A percentile compares a stretch with the other conserved stretches of the same genome.
These are phyloP conservation scores for Paracoccidioides lutzii DNA, from an alignment of 2,329 filamentous ascomycete species.

Conservation along the genomic window DNA sequence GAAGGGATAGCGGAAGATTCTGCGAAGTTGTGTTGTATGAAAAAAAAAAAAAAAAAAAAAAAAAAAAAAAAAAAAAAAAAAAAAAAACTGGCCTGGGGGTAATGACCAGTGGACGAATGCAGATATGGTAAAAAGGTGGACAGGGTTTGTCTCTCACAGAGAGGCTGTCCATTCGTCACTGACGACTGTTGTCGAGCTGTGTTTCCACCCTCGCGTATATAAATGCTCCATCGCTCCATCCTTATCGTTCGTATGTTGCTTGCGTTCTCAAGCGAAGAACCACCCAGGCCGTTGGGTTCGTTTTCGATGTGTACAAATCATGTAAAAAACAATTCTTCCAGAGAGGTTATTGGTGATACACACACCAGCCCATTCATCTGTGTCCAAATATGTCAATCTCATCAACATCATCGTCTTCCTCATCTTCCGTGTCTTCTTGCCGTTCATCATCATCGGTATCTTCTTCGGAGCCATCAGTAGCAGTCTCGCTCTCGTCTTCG, in stretches of 20 bases:
- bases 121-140: not conserved
- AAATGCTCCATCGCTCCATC: not conserved
- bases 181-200: not conserved
- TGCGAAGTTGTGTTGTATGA: not conserved
- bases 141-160: not conserved
- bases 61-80: not conserved
- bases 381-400: conserved; percentile 42
- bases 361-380: conserved; percentile 23
- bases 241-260: not conserved
- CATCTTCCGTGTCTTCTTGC: conserved; percentile 27
- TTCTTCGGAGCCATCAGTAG: conserved; percentile 28
- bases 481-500: conserved; percentile 25
- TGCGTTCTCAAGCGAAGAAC: not conserved
- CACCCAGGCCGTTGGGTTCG: not conserved
- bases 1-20: not conserved
- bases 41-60: not conserved
- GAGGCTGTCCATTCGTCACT: not conserved
- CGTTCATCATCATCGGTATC: conserved; percentile 37
- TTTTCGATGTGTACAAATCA: not conserved
- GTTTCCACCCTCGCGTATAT: not conserved
- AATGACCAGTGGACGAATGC: not conserved
- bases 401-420: conserved; percentile 40
- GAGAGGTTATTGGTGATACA: not conserved
- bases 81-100: not conserved
- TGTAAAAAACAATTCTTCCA: not conserved